A percentile compares a stretch with the other conserved stretches of the same genome.
Evolutionary conservation across 352 stramenopile genomes (phyloP).

Genomic region (Thalassiosira ordinaria): DNA sequence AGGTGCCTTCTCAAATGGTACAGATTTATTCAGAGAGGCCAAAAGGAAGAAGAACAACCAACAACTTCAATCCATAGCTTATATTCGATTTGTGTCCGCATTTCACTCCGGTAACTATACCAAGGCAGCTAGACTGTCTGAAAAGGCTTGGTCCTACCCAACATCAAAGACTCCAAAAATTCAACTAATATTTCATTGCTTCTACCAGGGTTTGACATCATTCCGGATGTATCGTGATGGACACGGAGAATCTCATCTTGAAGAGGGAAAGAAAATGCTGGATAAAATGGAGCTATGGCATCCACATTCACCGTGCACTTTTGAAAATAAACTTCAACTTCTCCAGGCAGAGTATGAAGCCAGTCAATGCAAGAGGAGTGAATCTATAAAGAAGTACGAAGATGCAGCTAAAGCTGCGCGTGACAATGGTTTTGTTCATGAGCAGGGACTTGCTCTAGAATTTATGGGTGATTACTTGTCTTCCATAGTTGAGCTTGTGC

Average conservation of each 20-base stretch:
- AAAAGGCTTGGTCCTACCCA: background rate
- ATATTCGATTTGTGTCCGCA: background rate
- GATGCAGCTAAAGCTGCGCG: background rate
- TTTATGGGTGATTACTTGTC: constrained; percentile 10
- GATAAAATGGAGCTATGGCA: background rate
- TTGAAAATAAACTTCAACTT: constrained; percentile 9
- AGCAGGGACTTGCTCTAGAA: constrained; percentile 14
- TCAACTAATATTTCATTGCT: background rate
- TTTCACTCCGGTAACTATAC: background rate
- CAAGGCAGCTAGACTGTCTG: background rate
- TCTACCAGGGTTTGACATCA: background rate
- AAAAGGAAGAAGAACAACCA: background rate
- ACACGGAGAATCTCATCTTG: background rate
- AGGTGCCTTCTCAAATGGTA: background rate
- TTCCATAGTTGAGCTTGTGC: background rate
- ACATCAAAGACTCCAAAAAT: background rate
- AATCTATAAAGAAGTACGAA: constrained; percentile 13
- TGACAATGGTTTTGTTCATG: constrained; percentile 2
- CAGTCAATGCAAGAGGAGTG: background rate
- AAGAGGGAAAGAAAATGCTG: constrained; percentile 9
- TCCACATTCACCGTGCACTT: background rate
- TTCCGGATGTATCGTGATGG: constrained; percentile 14
- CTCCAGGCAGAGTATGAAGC: constrained; percentile 2
- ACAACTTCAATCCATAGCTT: background rate
- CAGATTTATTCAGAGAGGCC: background rate